Conservation (phyloP, 805 yeast species). For the Yarrowia sp. region DNA sequence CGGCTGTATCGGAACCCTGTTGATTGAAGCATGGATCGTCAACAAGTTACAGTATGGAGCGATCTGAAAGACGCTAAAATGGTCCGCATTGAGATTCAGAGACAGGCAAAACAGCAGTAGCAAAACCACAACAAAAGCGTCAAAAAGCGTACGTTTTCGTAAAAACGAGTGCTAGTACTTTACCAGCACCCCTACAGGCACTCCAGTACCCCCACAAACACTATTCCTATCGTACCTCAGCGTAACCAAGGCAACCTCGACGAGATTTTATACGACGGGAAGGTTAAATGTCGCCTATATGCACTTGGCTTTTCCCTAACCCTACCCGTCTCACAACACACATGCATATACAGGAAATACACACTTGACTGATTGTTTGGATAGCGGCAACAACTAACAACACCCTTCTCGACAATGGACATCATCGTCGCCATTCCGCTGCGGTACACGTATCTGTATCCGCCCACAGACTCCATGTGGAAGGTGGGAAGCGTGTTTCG, state of each 20-base stretch:
- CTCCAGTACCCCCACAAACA: no score
- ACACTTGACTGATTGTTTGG: neutral
- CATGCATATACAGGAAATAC: neutral
- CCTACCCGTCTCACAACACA: neutral
- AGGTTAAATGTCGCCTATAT: neutral
- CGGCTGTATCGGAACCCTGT: no score
- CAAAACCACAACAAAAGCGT: neutral
- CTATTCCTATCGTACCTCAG: no score
- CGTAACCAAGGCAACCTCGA: slow-evolving; percentile 12
- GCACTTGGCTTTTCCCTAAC: no score
- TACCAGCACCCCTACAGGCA: no score
- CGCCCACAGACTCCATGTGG: neutral
- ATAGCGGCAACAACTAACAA: neutral
- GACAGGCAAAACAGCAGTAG: no score
- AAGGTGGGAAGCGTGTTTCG: slow-evolving; percentile 4
- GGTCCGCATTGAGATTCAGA: neutral
- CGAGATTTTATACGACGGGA: neutral
- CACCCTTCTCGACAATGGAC: slow-evolving; percentile 8
- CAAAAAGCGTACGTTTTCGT: no score
- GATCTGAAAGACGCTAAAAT: neutral
- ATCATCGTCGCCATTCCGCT: slow-evolving; percentile 25
- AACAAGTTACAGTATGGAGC: neutral
- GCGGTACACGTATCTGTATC: slow-evolving; percentile 26
- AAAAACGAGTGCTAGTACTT: no score
- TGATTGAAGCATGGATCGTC: neutral